Percentiles rank a stretch among this genome's conserved stretches.
Evolutionary conservation across 1,139 yeast species (phyloP).

Genomic region (Entelexis paramagnoliae): DNA sequence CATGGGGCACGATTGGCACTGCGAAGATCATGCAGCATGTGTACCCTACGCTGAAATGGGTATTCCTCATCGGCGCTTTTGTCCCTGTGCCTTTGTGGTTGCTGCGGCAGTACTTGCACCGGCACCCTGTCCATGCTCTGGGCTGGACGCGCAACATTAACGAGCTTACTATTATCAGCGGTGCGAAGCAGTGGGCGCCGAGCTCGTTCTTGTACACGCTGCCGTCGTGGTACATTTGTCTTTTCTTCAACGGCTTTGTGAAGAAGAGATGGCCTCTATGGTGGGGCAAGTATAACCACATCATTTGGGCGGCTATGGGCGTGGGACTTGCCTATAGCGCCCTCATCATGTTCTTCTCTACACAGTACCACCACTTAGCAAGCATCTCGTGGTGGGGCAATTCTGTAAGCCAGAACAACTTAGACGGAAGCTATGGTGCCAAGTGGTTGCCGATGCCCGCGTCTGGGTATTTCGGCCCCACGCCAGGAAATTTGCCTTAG

Average conservation of each 20-base stretch:
- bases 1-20: constrained; percentile 45
- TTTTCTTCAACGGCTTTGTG: constrained; percentile 44
- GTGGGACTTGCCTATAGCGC: constrained; percentile 47
- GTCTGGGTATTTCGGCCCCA: constrained; percentile 41
- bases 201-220: constrained; percentile 38
- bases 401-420: constrained; percentile 36
- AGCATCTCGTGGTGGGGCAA: constrained; percentile 52
- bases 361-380: constrained; percentile 22
- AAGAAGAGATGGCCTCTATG: constrained; percentile 40
- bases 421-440: constrained; percentile 35
- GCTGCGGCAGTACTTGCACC: constrained; percentile 5
- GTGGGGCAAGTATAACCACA: constrained; percentile 44
- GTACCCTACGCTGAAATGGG: constrained; percentile 41
- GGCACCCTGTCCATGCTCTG: not conserved
- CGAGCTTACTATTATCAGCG: constrained; percentile 44
- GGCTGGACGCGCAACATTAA: constrained; percentile 28
- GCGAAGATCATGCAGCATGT: constrained; percentile 40
- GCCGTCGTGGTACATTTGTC: constrained; percentile 44
- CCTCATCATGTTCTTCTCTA: constrained; percentile 30
- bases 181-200: constrained; percentile 37
- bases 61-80: constrained; percentile 40
- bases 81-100: constrained; percentile 26
- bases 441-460: not conserved
- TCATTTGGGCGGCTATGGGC: constrained; percentile 45
- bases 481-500: constrained; percentile 12